Base-by-base conservation (phyloP, 768 basidiomycete genomes). In the Boletus reticulatus region DNA sequence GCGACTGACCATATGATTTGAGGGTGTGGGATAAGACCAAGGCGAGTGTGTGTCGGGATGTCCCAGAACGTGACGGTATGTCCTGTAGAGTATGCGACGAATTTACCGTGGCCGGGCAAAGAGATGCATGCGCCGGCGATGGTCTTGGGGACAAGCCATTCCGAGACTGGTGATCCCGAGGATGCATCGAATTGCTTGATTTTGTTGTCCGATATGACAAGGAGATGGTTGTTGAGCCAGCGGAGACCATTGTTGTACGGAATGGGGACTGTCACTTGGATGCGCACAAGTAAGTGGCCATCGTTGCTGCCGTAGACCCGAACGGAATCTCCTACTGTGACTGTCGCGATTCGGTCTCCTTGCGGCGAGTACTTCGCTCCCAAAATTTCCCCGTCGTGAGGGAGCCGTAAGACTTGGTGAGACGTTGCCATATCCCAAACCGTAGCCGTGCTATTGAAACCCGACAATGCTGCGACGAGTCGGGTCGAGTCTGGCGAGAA, bases 291-390 rank as follows among this genome's bases (percentile, higher is more conserved):
- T 17, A 34, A 27, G 5, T 1, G 3, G 11, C 54, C 48, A 16
- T 43, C 9, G 20, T 9, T 1, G 31, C 57, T 48, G 34, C 42
- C 24, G 11, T 5, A 56, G 41, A 59, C 32, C 12, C 9, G 45
- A 20, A 50, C 27, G 6, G 29, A 32, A 3, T 27, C 3, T 22
- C 22, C 22, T 22, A 22, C 2, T 22, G 22, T 47, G 11, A 45
- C 49, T 16, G 39, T 48, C 1, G 54, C 54, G 17, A 58, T 58
- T 10, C 17, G 43, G 6, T 46, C 45, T 4, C 54, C 43, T 6
- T 12, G 34, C 1, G 20, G 48, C 7, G 54, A 55, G 20, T 44
- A 55, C 16, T 58, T 56, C 6, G 32, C 53, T 37, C 37, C 55
- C 3, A 5, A 13, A 19, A 4, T 4, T 24, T 22, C 22, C 22